These are phyloP conservation scores for Polygonum maritimum DNA, from an alignment of 148 eudicot species.

Conservation along the genomic window DNA sequence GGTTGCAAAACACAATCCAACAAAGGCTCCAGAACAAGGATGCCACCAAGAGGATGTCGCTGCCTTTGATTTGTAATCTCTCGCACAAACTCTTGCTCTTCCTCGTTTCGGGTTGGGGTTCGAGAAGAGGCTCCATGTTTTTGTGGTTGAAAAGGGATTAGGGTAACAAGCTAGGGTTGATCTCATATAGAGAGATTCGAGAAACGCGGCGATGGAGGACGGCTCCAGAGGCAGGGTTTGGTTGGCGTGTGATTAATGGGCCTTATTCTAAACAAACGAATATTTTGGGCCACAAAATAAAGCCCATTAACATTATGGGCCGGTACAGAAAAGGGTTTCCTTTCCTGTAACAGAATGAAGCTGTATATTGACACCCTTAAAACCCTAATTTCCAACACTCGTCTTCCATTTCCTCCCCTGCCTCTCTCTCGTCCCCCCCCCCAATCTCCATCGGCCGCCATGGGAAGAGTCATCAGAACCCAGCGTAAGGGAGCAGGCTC, in stretches of 20 bases:
- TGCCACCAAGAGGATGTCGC: no score
- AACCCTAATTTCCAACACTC: neutral
- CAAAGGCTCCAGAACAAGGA: no score
- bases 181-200: no score
- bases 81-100: no score
- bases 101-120: no score
- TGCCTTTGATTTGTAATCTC: no score
- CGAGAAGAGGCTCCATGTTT: no score
- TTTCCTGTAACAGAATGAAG: neutral
- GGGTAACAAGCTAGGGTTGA: no score
- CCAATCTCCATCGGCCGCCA: neutral
- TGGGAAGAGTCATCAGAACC: conserved; percentile 8
- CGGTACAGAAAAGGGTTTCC: neutral
- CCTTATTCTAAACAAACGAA: no score
- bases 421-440: neutral
- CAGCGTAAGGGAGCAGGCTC: conserved; percentile 21
- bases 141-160: no score
- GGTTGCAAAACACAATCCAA: no score
- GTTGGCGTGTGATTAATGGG: neutral
- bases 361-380: neutral
- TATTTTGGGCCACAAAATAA: neutral
- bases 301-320: neutral
- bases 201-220: no score
- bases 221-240: neutral
- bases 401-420: neutral